Evolutionary conservation across 768 basidiomycete species (phyloP).

Genomic region (Floccularia luteovirens): DNA sequence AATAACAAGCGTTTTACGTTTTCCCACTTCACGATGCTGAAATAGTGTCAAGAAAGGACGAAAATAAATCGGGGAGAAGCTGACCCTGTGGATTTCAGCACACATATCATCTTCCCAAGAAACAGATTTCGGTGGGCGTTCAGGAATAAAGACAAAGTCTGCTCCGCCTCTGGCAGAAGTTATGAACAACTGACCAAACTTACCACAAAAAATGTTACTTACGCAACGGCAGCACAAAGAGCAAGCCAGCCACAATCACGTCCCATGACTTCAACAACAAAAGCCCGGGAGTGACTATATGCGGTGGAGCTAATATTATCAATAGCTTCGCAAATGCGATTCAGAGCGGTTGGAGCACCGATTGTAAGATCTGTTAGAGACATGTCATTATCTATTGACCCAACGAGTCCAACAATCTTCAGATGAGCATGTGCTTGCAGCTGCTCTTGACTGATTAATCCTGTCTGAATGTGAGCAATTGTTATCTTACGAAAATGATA

Average conservation of each 20-base stretch:
- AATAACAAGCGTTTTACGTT: constrained; percentile 97
- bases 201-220: constrained; percentile 13
- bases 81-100: constrained; percentile 66
- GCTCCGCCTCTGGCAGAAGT: constrained; percentile 61
- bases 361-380: constrained; percentile 96
- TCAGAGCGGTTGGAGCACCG: constrained; percentile 91
- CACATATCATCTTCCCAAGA: constrained; percentile 96
- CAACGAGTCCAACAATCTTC: constrained; percentile 96
- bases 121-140: constrained; percentile 69
- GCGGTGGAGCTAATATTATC: constrained; percentile 99
- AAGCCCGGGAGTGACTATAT: constrained; percentile 91
- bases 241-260: constrained; percentile 99
- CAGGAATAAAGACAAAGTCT: constrained; percentile 97
- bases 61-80: constrained; percentile 14
- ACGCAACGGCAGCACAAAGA: constrained; percentile 87
- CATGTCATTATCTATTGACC: constrained; percentile 99
- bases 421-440: constrained; percentile 70
- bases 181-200: background rate
- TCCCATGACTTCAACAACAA: constrained; percentile 99
- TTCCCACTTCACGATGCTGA: constrained; percentile 86
- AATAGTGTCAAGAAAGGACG: background rate
- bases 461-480: constrained; percentile 24
- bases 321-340: constrained; percentile 95
- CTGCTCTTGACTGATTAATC: constrained; percentile 70
- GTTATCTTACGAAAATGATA: background rate